Conservation (phyloP, 306 rosid genomes). For the Cucurbita pepo region DNA sequence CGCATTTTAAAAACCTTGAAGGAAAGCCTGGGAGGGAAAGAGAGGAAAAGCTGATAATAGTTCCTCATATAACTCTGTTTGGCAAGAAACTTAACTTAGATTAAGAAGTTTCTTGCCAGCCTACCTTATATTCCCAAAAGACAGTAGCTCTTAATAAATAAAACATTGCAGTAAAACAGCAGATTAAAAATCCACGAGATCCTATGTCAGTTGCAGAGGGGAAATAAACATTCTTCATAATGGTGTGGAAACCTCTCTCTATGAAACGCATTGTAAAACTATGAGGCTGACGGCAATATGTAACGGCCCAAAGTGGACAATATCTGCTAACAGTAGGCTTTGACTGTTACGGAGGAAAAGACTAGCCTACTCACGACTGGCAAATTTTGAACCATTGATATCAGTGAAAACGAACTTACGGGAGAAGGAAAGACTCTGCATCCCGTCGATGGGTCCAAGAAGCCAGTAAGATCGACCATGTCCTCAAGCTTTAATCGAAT, state of each 20-base stretch:
- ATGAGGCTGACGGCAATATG: no score
- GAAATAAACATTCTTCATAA: no score
- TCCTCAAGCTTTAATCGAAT: conserved; percentile 48
- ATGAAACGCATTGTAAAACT: no score
- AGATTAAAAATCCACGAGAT: background rate
- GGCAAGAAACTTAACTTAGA: background rate
- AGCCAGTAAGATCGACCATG: conserved; percentile 76
- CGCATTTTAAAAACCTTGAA: no score
- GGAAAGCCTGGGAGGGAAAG: no score
- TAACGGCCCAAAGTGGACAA: no score
- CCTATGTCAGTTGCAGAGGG: no score
- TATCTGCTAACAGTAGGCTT: no score
- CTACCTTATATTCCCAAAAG: background rate
- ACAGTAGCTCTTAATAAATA: background rate
- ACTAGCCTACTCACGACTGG: background rate
- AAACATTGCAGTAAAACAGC: background rate
- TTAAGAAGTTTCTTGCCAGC: background rate
- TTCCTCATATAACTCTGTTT: background rate
- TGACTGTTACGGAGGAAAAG: background rate
- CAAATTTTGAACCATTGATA: background rate
- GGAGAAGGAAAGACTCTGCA: conserved; percentile 64
- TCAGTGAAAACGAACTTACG: conserved; percentile 16
- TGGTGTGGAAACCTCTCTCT: no score
- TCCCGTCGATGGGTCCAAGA: conserved; percentile 63
- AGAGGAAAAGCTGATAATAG: no score